Evolutionary conservation across 2,329 filamentous ascomycete genomes (phyloP).

Genomic region (Apiospora rasikravindrae): DNA sequence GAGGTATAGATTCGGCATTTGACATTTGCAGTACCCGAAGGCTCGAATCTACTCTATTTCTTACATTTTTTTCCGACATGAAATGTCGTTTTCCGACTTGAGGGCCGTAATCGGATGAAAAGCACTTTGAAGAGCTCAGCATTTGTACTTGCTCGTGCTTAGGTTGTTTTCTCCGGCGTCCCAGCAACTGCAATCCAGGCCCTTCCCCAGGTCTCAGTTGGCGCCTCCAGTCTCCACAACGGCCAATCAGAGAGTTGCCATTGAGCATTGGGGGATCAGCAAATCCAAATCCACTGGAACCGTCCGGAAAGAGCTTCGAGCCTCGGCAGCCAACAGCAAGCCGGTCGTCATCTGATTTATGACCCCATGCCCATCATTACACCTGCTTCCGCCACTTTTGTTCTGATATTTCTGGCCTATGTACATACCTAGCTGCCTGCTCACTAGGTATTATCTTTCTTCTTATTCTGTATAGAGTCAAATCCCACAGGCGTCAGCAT

Average conservation of each 20-base stretch:
- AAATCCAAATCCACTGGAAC: neutral
- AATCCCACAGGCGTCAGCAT: conserved; percentile 29
- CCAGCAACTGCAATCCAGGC: neutral
- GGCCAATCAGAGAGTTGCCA: neutral
- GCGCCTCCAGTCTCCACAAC: neutral
- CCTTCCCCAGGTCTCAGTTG: neutral
- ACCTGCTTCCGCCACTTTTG: neutral
- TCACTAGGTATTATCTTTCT: neutral
- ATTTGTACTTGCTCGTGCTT: neutral
- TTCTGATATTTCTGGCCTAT: neutral
- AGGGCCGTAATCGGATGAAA: neutral
- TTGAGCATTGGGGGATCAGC: neutral
- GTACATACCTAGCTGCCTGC: neutral
- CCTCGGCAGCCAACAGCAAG: neutral
- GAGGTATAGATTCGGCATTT: neutral
- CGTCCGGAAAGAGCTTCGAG: neutral
- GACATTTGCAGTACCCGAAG: no score
- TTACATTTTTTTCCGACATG: no score
- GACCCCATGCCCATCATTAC: neutral
- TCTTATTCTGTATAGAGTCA: neutral
- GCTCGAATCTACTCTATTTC: no score
- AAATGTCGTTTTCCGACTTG: neutral
- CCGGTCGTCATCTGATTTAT: neutral
- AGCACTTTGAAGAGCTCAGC: neutral
- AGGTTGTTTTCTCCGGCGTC: neutral